phyloP scores from a whole-genome alignment of 352 stramenopile genomes.

The Peronospora belbahrii region DNA sequence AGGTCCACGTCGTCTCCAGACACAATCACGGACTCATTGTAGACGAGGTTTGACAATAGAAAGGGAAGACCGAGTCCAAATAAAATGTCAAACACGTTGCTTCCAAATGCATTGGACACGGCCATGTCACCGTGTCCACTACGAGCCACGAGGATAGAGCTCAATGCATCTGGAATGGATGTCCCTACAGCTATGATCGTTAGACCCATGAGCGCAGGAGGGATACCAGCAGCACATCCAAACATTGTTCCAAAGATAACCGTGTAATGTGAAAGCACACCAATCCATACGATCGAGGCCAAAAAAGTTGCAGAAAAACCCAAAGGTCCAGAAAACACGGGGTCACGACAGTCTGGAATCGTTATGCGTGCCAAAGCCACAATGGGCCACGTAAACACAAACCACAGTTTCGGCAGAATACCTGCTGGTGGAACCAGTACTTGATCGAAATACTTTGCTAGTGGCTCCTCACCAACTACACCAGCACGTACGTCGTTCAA shows the following conservation, averaged over 20 bases:
- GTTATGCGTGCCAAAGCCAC: constrained; percentile 55
- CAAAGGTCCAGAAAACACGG: constrained; percentile 34
- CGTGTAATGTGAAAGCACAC: constrained; percentile 64
- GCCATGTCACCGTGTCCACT: constrained; percentile 74
- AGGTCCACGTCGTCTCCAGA: constrained; percentile 44
- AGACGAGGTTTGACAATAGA: constrained; percentile 70
- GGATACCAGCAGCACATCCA: constrained; percentile 57
- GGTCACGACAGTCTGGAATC: constrained; percentile 66
- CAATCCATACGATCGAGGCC: constrained; percentile 66
- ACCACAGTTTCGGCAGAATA: constrained; percentile 45
- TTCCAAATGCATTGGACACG: constrained; percentile 77
- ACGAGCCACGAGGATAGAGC: constrained; percentile 72
- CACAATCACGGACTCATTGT: constrained; percentile 42
- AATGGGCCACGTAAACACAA: constrained; percentile 58
- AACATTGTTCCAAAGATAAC: constrained; percentile 54
- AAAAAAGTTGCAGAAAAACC: constrained; percentile 54
- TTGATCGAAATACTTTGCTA: constrained; percentile 57
- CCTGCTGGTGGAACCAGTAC: constrained; percentile 35
- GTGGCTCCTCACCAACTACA: constrained; percentile 19
- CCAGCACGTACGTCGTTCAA: constrained; percentile 2
- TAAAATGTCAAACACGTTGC: constrained; percentile 83
- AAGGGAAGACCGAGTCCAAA: constrained; percentile 72
- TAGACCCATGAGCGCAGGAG: constrained; percentile 66
- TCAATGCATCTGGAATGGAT: constrained; percentile 73
- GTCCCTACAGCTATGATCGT: constrained; percentile 76